Evolutionary conservation across 2,329 filamentous ascomycete genomes (phyloP), one percentile per base, ranked within the genome.

Genomic region (Colletotrichum viniferum): DNA sequence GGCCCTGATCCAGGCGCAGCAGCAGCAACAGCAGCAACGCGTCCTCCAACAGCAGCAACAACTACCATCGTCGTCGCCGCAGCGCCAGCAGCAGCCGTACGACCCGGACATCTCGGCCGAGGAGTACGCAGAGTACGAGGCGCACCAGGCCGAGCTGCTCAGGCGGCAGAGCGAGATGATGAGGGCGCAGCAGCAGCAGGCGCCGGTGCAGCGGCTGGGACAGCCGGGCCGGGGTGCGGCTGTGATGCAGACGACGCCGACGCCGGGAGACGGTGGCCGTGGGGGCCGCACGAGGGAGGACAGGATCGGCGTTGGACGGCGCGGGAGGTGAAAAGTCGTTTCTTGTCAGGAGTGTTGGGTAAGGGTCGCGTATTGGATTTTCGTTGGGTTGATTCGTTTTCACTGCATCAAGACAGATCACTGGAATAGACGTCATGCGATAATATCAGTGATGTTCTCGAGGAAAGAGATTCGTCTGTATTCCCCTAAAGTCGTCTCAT

Each of bases 271-370:
- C n/a, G 77, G 68, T 12, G 71, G 63, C 18, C 52, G 77, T 18
- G 69, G 75, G 7, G 71, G 48, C 18, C 79, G 82, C 76, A 79
- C 75, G n/a, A 79, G 85, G 76, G 84, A 86, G 14, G 85, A 86
- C 58, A 81, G 85, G 68, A 86, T 87, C 67, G 84, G 84, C 3
- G 81, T 85, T 10, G 75, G 77, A 77, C 79, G 79, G 74, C 76
- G 77, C 70, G 77, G 77, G 68, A 71, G 77, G 74, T 74, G 71
- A n/a, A n/a, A n/a, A n/a, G n/a, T n/a, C n/a, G n/a, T n/a, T n/a
- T n/a, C n/a, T n/a, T n/a, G n/a, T n/a, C n/a, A n/a, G n/a, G n/a
- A 9, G 28, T 30, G 28, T 30, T 9, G 8, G 28, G 10, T n/a
- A n/a, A n/a, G n/a, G n/a, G n/a, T n/a, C n/a, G n/a, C n/a, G n/a